Evolutionary conservation across 1,284 basidiomycete species (phyloP).

Genomic region (Papiliotrema terrestris): DNA sequence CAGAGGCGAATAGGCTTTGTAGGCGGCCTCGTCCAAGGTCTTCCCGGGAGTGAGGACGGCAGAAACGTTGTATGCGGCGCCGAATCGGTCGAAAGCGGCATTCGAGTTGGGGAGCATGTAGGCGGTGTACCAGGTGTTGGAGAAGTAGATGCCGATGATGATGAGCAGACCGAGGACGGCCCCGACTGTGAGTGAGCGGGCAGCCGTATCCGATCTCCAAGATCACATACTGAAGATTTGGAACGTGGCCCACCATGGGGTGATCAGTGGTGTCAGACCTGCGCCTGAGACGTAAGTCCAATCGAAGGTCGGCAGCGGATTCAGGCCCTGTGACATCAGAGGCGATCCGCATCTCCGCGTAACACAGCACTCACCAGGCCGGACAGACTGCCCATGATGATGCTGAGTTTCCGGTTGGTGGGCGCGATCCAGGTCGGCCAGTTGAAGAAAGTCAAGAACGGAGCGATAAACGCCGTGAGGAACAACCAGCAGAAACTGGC

Average conservation of each 20-base stretch:
- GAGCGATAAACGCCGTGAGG: slow-evolving; percentile 21
- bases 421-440: slow-evolving; percentile 62
- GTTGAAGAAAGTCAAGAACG: slow-evolving; percentile 55
- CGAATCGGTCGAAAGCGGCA: slow-evolving; percentile 24
- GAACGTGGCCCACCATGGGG: slow-evolving; percentile 15
- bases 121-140: slow-evolving; percentile 28
- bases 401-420: slow-evolving; percentile 17
- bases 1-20: slow-evolving; percentile 36
- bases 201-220: neutral
- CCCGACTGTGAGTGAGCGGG: neutral
- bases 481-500: slow-evolving; percentile 16
- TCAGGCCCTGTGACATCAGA: slow-evolving; percentile 23
- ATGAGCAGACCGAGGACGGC: slow-evolving; percentile 21
- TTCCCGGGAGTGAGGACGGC: slow-evolving; percentile 29
- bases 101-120: slow-evolving; percentile 39
- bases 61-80: slow-evolving; percentile 41
- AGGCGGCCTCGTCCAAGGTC: slow-evolving; percentile 30
- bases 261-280: slow-evolving; percentile 14
- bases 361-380: slow-evolving; percentile 4
- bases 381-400: neutral
- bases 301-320: slow-evolving; percentile 41
- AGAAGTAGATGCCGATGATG: slow-evolving; percentile 24
- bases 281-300: slow-evolving; percentile 17
- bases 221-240: slow-evolving; percentile 60
- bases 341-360: slow-evolving; percentile 9